These are phyloP conservation scores for Quercus gilva DNA, from an alignment of 306 rosid species.

Conservation along the genomic window DNA sequence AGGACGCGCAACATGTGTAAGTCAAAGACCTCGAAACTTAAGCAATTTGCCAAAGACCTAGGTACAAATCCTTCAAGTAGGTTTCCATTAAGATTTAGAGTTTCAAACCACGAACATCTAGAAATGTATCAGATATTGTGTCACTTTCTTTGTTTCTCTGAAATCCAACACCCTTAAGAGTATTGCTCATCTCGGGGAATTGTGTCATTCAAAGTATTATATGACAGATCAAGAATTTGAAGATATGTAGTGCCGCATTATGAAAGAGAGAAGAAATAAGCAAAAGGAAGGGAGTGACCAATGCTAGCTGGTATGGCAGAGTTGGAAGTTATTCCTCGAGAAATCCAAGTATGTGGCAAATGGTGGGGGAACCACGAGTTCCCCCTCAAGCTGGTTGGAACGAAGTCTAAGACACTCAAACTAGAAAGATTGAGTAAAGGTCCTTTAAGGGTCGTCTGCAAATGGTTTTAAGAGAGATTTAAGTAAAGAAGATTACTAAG, in stretches of 20 bases:
- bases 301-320: conserved; percentile 19
- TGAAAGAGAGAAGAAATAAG: neutral
- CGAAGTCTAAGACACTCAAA: conserved; percentile 30
- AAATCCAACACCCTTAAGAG: neutral
- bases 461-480: conserved; percentile 1
- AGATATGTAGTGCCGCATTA: neutral
- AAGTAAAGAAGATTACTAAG: neutral
- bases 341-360: neutral
- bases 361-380: conserved; percentile 4
- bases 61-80: conserved; percentile 32
- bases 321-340: conserved; percentile 37
- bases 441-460: neutral
- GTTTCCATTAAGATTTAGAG: conserved; percentile 31
- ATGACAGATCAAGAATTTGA: conserved; percentile 8
- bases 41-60: conserved; percentile 23
- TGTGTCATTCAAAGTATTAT: conserved; percentile 1
- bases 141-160: neutral
- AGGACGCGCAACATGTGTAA: conserved; percentile 35
- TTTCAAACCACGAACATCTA: conserved; percentile 4
- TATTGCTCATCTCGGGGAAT: conserved; percentile 16
- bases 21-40: conserved; percentile 23
- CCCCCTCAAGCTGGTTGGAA: conserved; percentile 33
- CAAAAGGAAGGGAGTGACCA: neutral
- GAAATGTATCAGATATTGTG: conserved; percentile 19
- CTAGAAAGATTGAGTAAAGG: neutral